These are phyloP conservation scores for Trichophyton benhamiae DNA, from an alignment of 2,329 filamentous ascomycete species.

Conservation along the genomic window DNA sequence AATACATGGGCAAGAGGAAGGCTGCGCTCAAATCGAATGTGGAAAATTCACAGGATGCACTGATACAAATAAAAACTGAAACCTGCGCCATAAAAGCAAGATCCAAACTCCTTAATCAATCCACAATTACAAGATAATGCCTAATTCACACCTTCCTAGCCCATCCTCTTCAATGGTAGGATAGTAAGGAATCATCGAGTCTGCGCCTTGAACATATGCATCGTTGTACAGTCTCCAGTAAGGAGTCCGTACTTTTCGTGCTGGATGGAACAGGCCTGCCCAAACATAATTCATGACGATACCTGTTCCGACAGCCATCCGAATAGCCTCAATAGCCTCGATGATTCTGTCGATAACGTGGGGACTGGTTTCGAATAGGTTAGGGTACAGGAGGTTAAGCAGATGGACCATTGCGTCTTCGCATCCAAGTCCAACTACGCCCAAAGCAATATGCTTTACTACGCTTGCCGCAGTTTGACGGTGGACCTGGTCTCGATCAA, in stretches of 20 bases:
- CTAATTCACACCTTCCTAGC: constrained; percentile 65
- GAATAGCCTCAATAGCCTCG: constrained; percentile 90
- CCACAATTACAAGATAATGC: constrained; percentile 57
- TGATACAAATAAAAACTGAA: neutral
- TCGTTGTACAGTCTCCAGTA: constrained; percentile 98
- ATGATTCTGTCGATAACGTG: constrained; percentile 98
- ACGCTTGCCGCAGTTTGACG: constrained; percentile 91
- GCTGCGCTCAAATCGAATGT: neutral
- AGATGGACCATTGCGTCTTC: constrained; percentile 98
- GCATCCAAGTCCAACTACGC: constrained; percentile 92
- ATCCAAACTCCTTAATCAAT: neutral
- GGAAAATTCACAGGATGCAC: neutral
- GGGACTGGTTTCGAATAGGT: constrained; percentile 92
- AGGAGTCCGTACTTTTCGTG: constrained; percentile 81
- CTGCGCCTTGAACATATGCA: constrained; percentile 84
- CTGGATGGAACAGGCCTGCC: constrained; percentile 94
- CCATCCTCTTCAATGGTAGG: constrained; percentile 73
- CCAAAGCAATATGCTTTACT: constrained; percentile 94
- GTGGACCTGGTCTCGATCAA: constrained; percentile 96
- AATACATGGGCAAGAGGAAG: neutral
- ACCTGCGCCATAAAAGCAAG: neutral
- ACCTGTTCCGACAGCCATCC: constrained; percentile 84
- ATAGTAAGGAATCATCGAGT: constrained; percentile 94
- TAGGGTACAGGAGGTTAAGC: constrained; percentile 89
- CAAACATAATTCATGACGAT: constrained; percentile 96